Base-by-base conservation (phyloP, 2,329 filamentous ascomycete species). In the Ascochyta viciae-villosae region DNA sequence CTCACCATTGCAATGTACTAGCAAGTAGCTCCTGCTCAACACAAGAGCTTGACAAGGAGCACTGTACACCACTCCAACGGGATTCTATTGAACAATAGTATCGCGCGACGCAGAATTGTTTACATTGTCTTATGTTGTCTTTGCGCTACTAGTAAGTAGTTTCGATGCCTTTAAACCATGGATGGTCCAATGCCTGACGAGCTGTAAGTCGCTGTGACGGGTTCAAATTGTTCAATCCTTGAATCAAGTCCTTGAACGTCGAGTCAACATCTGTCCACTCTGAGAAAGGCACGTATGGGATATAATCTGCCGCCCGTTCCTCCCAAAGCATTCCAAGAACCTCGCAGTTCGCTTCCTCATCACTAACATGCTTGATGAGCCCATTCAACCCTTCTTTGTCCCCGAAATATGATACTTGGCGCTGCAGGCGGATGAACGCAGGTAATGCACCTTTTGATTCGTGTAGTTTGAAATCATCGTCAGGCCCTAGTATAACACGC, bases 181-280 rank as follows among this genome's bases (percentile, higher is more conserved):
- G 47, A 57, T 75, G 77, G 8, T 68, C 60, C 23, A 79, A 69
- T 38, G 77, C 76, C 56, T 78, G 67, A 41, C 66, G 63, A 47
- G 77, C 77, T 38, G 77, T 77, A 51, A 78, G 72, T 38, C 77
- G 65, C 68, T 68, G 73, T 22, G 64, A 61, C 7, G 78, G 78
- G 60, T 80, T 77, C 57, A 80, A 72, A 50, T 69, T 71, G 29
- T 72, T 78, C 73, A 80, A 75, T 45, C 70, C 63, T 45, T 54
- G 46, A 57, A 80, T 69, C 24, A 80, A 64, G 48, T 79, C 77
- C 55, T 76, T 76, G 60, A 80, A 77, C 2, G 70, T 66, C 13
- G 58, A 53, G 44, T 82, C 78, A 44, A 72, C 61, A 22, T 62
- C 64, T 26, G 48, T 44, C 74, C 70, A 77, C 29, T 68, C 52